These are phyloP conservation scores for Proliferodiscus dingleyae DNA, from an alignment of 2,329 filamentous ascomycete genomes.

Conservation along the genomic window DNA sequence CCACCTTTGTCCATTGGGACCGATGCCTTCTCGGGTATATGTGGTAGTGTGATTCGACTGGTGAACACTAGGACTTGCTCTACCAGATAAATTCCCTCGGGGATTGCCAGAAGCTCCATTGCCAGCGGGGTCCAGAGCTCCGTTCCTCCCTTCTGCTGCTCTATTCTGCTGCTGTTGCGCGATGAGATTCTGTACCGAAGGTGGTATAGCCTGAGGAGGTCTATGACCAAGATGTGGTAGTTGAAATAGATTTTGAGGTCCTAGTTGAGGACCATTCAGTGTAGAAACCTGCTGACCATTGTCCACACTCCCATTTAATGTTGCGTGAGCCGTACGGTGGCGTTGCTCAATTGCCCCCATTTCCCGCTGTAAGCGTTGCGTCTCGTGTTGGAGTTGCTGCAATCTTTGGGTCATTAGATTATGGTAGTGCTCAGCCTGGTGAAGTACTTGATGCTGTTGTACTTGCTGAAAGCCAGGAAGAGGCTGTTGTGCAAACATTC, in stretches of 20 bases:
- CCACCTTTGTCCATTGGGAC: conserved; percentile 48
- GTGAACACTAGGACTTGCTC: conserved; percentile 27
- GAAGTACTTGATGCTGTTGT: conserved; percentile 22
- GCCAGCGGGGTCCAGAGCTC: conserved; percentile 17
- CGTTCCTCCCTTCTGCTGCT: conserved; percentile 23
- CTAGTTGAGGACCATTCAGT: neutral
- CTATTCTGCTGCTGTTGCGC: conserved; percentile 26
- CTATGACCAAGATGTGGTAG: conserved; percentile 9
- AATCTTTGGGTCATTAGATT: conserved; percentile 37
- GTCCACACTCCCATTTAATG: conserved; percentile 5
- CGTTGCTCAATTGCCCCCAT: conserved; percentile 21
- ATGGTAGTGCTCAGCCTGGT: conserved; percentile 18
- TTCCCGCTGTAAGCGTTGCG: conserved; percentile 38
- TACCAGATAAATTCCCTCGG: conserved; percentile 24
- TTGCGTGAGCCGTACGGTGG: conserved; percentile 9
- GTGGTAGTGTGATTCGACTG: conserved; percentile 37
- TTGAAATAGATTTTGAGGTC: conserved; percentile 14
- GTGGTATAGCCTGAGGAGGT: conserved; percentile 13
- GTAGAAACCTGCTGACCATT: conserved; percentile 8
- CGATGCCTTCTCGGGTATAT: conserved; percentile 44
- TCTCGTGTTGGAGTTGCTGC: conserved; percentile 44
- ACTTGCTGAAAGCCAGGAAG: conserved; percentile 24
- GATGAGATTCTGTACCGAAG: conserved; percentile 21
- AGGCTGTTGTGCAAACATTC: conserved; percentile 21
- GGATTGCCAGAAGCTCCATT: conserved; percentile 16